Conservation (phyloP, 2,329 filamentous ascomycete genomes). For the Colletotrichum tofieldiae region DNA sequence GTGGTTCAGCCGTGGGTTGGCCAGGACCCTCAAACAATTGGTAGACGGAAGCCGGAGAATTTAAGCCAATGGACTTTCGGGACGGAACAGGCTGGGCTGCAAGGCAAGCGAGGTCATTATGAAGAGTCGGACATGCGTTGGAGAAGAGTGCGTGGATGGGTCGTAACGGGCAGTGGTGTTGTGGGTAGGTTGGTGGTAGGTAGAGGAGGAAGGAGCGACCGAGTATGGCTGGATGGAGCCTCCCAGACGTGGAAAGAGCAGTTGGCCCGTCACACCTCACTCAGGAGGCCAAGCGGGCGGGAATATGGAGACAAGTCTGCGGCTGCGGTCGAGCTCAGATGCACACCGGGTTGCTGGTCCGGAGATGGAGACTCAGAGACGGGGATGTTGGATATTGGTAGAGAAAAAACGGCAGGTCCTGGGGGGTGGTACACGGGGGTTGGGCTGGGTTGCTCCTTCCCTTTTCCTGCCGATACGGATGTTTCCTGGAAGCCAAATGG, state of each 20-base stretch:
- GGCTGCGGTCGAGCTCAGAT: conserved; percentile 3
- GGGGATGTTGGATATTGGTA: not conserved
- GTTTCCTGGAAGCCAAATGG: conserved; percentile 27
- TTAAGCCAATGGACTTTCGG: conserved; percentile 43
- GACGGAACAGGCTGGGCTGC: conserved; percentile 37
- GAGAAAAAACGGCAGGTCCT: not conserved
- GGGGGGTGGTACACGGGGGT: conserved; percentile 1
- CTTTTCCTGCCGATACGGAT: conserved; percentile 5
- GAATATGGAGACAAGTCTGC: conserved; percentile 22
- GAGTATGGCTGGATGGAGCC: conserved; percentile 21
- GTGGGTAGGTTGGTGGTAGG: conserved; percentile 6
- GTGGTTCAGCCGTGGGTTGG: conserved; percentile 35
- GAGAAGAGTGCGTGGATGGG: conserved; percentile 25
- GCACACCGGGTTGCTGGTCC: conserved; percentile 1
- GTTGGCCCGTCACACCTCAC: conserved; percentile 33
- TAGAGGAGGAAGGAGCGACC: conserved; percentile 20
- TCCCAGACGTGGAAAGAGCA: conserved; percentile 16
- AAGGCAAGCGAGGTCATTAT: conserved; percentile 41
- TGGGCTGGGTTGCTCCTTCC: conserved; percentile 15
- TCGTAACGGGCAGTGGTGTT: conserved; percentile 15
- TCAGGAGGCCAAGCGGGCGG: conserved; percentile 29
- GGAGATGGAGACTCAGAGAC: not conserved
- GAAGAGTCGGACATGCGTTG: conserved; percentile 38
- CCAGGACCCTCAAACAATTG: conserved; percentile 37
- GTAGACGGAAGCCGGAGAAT: conserved; percentile 33